Evolutionary conservation across 345 rosid genomes (phyloP).

Genomic region (Viola odorata): DNA sequence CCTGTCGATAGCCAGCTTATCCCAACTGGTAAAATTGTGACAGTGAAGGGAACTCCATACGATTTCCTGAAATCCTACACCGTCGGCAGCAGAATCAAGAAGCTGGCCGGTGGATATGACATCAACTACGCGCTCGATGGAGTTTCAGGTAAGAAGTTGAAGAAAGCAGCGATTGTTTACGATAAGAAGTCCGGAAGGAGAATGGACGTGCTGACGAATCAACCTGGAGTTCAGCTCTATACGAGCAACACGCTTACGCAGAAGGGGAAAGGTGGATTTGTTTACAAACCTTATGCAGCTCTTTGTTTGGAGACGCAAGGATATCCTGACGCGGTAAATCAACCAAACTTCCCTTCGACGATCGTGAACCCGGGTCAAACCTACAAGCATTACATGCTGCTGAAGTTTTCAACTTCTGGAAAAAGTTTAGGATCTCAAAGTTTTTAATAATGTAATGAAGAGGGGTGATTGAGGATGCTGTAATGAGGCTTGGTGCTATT

Average conservation of each 20-base stretch:
- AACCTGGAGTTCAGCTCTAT: constrained; percentile 78
- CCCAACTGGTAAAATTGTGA: constrained; percentile 60
- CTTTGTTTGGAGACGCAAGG: constrained; percentile 86
- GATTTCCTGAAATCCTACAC: constrained; percentile 57
- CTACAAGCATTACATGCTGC: constrained; percentile 63
- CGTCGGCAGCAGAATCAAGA: constrained; percentile 45
- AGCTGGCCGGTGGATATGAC: constrained; percentile 65
- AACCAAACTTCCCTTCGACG: constrained; percentile 69
- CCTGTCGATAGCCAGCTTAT: constrained; percentile 54
- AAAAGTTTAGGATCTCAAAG: not conserved
- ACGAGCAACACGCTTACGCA: constrained; percentile 48
- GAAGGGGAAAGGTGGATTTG: constrained; percentile 68
- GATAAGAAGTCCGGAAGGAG: constrained; percentile 62
- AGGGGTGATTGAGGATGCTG: not conserved
- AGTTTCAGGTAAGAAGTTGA: constrained; percentile 22
- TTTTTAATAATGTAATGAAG: not conserved
- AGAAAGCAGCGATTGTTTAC: constrained; percentile 49
- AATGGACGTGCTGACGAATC: constrained; percentile 59
- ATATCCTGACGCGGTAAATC: constrained; percentile 69
- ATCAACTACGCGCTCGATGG: constrained; percentile 66
- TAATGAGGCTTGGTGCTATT: too few relatives aligned
- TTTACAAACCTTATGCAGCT: constrained; percentile 53
- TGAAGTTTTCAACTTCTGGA: constrained; percentile 36
- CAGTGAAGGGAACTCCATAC: constrained; percentile 70
- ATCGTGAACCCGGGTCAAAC: constrained; percentile 47